Conservation (phyloP, 495 filamentous ascomycete genomes). For the Penicillium alfredii region DNA sequence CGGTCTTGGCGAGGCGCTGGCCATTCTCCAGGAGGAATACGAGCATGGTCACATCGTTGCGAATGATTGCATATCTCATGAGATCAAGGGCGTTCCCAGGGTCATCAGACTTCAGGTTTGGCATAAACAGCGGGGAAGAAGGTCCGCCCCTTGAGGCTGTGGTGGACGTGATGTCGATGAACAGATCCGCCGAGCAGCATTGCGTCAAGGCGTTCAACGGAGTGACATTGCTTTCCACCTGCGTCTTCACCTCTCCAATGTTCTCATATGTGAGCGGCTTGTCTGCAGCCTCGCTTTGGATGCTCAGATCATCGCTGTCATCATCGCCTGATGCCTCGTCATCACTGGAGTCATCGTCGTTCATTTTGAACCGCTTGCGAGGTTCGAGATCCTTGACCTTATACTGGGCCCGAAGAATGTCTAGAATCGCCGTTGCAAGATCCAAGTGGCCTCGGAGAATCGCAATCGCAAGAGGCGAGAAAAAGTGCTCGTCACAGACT, state of each 20-base stretch:
- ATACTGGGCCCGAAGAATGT: conserved; percentile 63
- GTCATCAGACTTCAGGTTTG: too few relatives aligned
- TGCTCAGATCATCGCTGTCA: conserved; percentile 39
- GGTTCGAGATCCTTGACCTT: conserved; percentile 35
- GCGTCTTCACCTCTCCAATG: conserved; percentile 54
- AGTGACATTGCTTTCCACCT: conserved; percentile 53
- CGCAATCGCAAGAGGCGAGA: conserved; percentile 58
- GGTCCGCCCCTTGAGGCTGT: too few relatives aligned
- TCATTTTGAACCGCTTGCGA: conserved; percentile 45
- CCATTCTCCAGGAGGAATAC: conserved; percentile 41
- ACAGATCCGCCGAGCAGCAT: conserved; percentile 20
- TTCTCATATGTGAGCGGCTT: conserved; percentile 65
- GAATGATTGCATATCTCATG: conserved; percentile 32
- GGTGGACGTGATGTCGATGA: conserved; percentile 30
- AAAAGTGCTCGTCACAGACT: conserved; percentile 37
- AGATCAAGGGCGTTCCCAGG: too few relatives aligned
- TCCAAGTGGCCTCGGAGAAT: conserved; percentile 55
- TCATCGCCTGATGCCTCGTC: conserved; percentile 26
- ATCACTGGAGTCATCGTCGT: conserved; percentile 26
- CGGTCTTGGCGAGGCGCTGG: conserved; percentile 18
- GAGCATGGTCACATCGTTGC: conserved; percentile 35
- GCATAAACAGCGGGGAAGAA: not conserved
- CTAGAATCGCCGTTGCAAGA: conserved; percentile 56
- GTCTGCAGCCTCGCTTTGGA: conserved; percentile 44
- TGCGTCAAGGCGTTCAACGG: conserved; percentile 43